These are phyloP conservation scores for Diaporthe citri DNA, from an alignment of 2,329 filamentous ascomycete species.

Conservation along the genomic window DNA sequence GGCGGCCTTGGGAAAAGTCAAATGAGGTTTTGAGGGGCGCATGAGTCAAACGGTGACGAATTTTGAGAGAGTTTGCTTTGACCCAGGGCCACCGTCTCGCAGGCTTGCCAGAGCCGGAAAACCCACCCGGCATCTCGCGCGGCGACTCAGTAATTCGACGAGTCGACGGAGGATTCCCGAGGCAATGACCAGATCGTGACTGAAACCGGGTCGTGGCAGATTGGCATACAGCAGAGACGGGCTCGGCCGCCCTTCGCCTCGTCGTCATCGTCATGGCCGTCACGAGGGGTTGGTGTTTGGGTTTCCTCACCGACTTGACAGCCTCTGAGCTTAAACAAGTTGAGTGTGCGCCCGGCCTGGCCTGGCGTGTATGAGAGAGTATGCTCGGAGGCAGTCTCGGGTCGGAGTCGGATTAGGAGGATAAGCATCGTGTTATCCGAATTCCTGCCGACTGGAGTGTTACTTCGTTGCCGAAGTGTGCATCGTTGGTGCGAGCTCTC, in stretches of 20 bases:
- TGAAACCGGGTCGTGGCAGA: conserved; percentile 24
- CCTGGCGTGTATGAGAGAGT: neutral
- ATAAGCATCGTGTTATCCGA: neutral
- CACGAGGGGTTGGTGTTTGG: conserved; percentile 16
- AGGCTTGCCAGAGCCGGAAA: conserved; percentile 17
- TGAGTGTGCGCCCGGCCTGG: conserved; percentile 5
- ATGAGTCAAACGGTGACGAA: conserved; percentile 31
- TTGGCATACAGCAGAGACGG: conserved; percentile 18
- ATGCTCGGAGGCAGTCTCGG: neutral
- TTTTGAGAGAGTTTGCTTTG: conserved; percentile 21
- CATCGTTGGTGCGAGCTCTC: neutral
- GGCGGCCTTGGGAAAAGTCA: conserved; percentile 28
- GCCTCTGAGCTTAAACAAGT: conserved; percentile 23
- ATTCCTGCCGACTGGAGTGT: neutral
- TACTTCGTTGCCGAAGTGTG: conserved; percentile 3
- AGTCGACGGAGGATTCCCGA: conserved; percentile 31
- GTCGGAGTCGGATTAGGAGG: conserved; percentile 6
- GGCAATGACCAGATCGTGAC: conserved; percentile 31
- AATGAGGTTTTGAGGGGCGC: conserved; percentile 28
- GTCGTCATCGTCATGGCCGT: neutral
- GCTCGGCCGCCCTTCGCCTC: conserved; percentile 20
- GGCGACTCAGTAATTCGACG: conserved; percentile 25
- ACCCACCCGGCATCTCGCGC: conserved; percentile 30
- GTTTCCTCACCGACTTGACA: conserved; percentile 31
- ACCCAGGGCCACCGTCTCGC: conserved; percentile 25